Conservation (phyloP, 2,329 filamentous ascomycete species). For the Camptophora hylomeconis region DNA sequence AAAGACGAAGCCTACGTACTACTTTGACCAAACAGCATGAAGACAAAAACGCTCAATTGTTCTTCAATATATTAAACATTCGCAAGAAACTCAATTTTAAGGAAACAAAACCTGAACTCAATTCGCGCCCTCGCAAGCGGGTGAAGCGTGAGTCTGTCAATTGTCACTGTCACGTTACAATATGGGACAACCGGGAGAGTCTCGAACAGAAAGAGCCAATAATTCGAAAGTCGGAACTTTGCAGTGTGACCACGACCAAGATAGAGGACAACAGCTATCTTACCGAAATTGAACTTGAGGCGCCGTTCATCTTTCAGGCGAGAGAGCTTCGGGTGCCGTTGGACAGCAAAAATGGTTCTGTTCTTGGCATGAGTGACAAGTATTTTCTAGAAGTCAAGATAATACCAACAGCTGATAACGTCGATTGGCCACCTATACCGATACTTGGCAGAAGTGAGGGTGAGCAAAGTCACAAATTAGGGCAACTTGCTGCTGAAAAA, state of each 20-base stretch:
- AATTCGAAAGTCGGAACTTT: conserved; percentile 2
- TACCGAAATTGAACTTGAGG: conserved; percentile 13
- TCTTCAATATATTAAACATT: conserved; percentile 6
- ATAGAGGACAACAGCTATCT: conserved; percentile 8
- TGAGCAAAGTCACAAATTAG: conserved; percentile 5
- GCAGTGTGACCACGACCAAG: conserved; percentile 4
- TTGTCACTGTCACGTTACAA: conserved; percentile 6
- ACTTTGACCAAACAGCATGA: background rate
- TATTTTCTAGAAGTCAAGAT: conserved; percentile 19
- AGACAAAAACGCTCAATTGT: conserved; percentile 4
- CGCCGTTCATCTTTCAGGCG: conserved; percentile 13
- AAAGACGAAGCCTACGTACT: conserved; percentile 1
- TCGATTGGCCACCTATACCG: conserved; percentile 16
- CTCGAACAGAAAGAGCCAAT: conserved; percentile 3
- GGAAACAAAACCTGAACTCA: conserved; percentile 1
- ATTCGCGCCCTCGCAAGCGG: conserved; percentile 3
- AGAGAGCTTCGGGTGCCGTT: conserved; percentile 11
- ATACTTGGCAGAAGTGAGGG: conserved; percentile 16
- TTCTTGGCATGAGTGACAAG: conserved; percentile 10
- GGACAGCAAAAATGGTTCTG: conserved; percentile 2
- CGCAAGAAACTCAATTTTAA: conserved; percentile 9
- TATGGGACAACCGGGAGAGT: conserved; percentile 8
- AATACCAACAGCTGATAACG: conserved; percentile 10
- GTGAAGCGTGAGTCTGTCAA: conserved; percentile 2
- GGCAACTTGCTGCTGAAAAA: conserved; percentile 7